Evolutionary conservation across 345 rosid species (phyloP), one percentile per base, ranked within the genome.

Genomic region (Euclidium syriacum): DNA sequence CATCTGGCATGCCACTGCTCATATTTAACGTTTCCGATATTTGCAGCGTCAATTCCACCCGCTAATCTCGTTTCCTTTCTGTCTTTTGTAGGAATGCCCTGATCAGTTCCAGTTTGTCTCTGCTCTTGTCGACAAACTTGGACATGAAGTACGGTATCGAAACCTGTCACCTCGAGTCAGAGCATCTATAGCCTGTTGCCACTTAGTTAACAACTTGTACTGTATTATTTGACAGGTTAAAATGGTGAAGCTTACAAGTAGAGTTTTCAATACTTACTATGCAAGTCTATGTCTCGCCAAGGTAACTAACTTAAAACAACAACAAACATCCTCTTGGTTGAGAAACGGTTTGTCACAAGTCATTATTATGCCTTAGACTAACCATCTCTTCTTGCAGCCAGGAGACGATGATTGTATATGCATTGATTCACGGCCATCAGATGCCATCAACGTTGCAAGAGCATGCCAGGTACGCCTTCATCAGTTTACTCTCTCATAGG

Each of bases 341-440:
- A 3, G 39, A 52, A 24, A 49, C 15, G 7, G 10, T 10, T 42
- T 34, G 16, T 49, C 68, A 33, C 32, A 67, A 10, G 3, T 54
- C 53, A 19, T 71, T 40, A 52, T 42, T 40, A 52, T 42, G 46
- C 54, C 10, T 57, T 38, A 30, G 29, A 20, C 50, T 57, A 53
- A 71, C 57, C 64, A 30, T 51, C 62, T 66, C 9, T 51, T 32
- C 62, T n/a, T 81, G 70, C 91, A 92, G 96, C 85, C 86, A 24
- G 91, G 86, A 56, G 79, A 81, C 58, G 64, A 26, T 66, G 85
- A 81, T 47, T 52, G 71, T 64, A 63, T 81, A 36, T 79, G 77
- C 67, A 75, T 89, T 61, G 95, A 92, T 75, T 71, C 83, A n/a
- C 81, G 85, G 48, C 91, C 98, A 22, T 92, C 96, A 18, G 96